A percentile compares a stretch with the other conserved stretches of the same genome.
These are phyloP conservation scores for Papiliotrema flavescens DNA, from an alignment of 1,284 basidiomycete genomes.

Conservation along the genomic window DNA sequence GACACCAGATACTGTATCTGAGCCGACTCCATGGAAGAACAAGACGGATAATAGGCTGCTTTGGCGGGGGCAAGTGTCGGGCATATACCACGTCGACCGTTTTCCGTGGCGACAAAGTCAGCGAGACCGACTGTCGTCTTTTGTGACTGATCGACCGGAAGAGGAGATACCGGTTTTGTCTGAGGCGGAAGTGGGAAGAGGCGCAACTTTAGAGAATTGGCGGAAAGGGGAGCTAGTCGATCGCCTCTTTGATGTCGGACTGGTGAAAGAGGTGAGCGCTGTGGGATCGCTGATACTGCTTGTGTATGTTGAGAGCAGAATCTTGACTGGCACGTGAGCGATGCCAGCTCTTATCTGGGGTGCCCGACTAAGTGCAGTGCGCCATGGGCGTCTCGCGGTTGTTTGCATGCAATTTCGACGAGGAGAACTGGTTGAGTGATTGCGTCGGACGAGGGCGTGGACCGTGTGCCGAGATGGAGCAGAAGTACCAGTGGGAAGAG, in stretches of 20 bases:
- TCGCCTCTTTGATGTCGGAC: conserved; percentile 30
- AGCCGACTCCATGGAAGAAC: neutral
- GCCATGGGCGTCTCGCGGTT: conserved; percentile 18
- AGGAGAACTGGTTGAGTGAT: conserved; percentile 17
- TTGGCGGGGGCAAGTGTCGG: conserved; percentile 11
- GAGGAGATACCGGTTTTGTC: conserved; percentile 8
- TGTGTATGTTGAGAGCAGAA: no score
- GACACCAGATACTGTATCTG: neutral
- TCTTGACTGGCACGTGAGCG: conserved; percentile 2
- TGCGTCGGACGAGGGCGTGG: neutral
- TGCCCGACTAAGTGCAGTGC: conserved; percentile 7
- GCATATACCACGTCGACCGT: conserved; percentile 37
- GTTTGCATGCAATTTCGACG: conserved; percentile 3
- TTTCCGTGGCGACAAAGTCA: conserved; percentile 42
- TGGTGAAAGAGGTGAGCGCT: conserved; percentile 16
- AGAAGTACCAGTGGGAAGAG: conserved; percentile 31
- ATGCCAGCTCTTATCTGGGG: neutral
- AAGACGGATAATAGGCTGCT: conserved; percentile 1
- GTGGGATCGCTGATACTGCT: no score
- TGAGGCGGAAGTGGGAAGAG: conserved; percentile 9
- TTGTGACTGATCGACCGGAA: conserved; percentile 17
- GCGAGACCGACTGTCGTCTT: conserved; percentile 39
- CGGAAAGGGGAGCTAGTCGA: conserved; percentile 17
- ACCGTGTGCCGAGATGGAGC: conserved; percentile 33
- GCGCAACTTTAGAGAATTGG: conserved; percentile 8